These are phyloP conservation scores for Rutstroemia sp. DNA, from an alignment of 2,329 filamentous ascomycete species.

Conservation along the genomic window DNA sequence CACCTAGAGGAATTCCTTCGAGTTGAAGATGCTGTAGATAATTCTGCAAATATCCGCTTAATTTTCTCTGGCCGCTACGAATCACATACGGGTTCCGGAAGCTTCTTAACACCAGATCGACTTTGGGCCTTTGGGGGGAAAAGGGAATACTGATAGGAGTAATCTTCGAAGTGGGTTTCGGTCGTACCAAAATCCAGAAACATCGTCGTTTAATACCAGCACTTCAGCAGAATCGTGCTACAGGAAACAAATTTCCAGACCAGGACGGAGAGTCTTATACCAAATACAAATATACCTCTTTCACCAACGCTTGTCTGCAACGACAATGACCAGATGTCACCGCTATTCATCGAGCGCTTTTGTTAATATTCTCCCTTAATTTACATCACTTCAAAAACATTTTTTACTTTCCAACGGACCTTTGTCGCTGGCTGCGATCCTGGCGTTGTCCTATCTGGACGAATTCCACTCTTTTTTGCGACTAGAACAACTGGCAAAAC, in stretches of 20 bases:
- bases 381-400: slow-evolving; percentile 20
- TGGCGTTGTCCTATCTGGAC: slow-evolving; percentile 26
- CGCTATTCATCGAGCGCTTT: slow-evolving; percentile 28
- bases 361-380: slow-evolving; percentile 32
- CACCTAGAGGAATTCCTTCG: not conserved
- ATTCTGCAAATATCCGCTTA: not conserved
- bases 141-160: slow-evolving; percentile 5
- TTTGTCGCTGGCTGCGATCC: slow-evolving; percentile 26
- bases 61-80: not conserved
- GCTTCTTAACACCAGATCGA: not conserved
- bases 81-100: not conserved
- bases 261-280: not conserved
- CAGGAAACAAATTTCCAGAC: slow-evolving; percentile 2
- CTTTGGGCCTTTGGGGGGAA: not conserved
- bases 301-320: slow-evolving; percentile 21
- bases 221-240: slow-evolving; percentile 1
- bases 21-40: too few species aligned
- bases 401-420: slow-evolving; percentile 18
- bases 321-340: slow-evolving; percentile 32
- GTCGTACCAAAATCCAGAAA: slow-evolving; percentile 6
- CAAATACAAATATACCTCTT: not conserved
- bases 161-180: slow-evolving; percentile 8
- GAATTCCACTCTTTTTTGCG: slow-evolving; percentile 24
- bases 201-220: slow-evolving; percentile 2
- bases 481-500: slow-evolving; percentile 13